phyloP scores from a whole-genome alignment of 352 stramenopile species.

The Nothophytophthora sp. region DNA sequence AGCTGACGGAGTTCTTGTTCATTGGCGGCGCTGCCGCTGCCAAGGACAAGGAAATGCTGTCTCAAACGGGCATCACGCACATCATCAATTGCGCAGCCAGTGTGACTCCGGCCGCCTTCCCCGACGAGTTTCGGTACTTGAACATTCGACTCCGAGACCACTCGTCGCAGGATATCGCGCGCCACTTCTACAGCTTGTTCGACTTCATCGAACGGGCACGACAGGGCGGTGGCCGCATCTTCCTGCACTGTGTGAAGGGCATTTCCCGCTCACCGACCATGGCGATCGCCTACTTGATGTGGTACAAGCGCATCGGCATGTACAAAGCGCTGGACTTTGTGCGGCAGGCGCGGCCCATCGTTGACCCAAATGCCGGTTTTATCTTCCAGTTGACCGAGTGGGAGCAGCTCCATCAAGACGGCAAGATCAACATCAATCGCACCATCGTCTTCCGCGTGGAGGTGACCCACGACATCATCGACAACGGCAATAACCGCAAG shows the following conservation, averaged over 20 bases:
- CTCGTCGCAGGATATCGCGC: slow-evolving; percentile 82
- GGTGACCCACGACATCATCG: slow-evolving; percentile 36
- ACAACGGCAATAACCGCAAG: slow-evolving; percentile 31
- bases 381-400: slow-evolving; percentile 91
- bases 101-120: slow-evolving; percentile 74
- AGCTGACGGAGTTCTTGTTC: slow-evolving; percentile 87
- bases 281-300: slow-evolving; percentile 90
- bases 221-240: slow-evolving; percentile 66
- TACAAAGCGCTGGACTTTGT: slow-evolving; percentile 85
- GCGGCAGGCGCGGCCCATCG: slow-evolving; percentile 65
- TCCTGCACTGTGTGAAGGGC: slow-evolving; percentile 88
- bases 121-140: slow-evolving; percentile 83
- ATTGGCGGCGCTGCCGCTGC: slow-evolving; percentile 82
- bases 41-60: slow-evolving; percentile 74
- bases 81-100: slow-evolving; percentile 89
- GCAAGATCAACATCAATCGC: slow-evolving; percentile 48
- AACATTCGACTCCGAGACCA: slow-evolving; percentile 90
- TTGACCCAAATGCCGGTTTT: slow-evolving; percentile 87
- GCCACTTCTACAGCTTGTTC: slow-evolving; percentile 89
- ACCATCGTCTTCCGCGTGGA: slow-evolving; percentile 76
- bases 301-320: slow-evolving; percentile 81
- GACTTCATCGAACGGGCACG: slow-evolving; percentile 88
- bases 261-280: slow-evolving; percentile 89
- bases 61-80: slow-evolving; percentile 82
- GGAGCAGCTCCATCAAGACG: slow-evolving; percentile 67